phyloP scores from a whole-genome alignment of 192 early-diverging fungal genomes.

The Backusella macrospora region DNA sequence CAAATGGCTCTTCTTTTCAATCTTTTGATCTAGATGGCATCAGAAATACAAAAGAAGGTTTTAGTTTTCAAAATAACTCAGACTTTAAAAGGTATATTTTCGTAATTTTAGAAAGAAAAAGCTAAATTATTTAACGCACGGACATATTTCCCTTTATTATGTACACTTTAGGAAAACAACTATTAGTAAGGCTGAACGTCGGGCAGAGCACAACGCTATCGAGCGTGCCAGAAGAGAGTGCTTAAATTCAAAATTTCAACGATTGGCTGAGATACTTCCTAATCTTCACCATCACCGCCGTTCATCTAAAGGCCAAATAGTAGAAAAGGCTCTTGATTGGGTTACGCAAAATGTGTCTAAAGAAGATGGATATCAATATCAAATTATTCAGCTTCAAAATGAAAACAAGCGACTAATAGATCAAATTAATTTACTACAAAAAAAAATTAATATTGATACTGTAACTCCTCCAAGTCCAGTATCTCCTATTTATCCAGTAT shows the following conservation, averaged over 20 bases:
- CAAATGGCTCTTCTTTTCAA: not conserved
- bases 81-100: conserved; percentile 14
- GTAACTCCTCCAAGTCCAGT: not conserved
- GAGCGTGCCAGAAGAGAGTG: conserved; percentile 81
- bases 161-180: not conserved
- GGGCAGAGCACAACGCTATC: conserved; percentile 84
- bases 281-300: conserved; percentile 70
- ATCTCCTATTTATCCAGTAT: not conserved
- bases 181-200: conserved; percentile 32
- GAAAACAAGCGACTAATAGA: conserved; percentile 19
- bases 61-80: conserved; percentile 2
- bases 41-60: not conserved
- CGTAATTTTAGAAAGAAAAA: conserved; percentile 13
- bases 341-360: conserved; percentile 35
- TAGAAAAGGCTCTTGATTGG: conserved; percentile 73
- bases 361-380: conserved; percentile 7
- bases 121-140: conserved; percentile 12
- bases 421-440: conserved; percentile 2
- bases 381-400: conserved; percentile 12
- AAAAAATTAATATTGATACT: not conserved
- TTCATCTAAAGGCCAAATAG: conserved; percentile 79
- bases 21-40: not conserved
- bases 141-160: not conserved
- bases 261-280: conserved; percentile 78
- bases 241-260: conserved; percentile 83